Base-by-base conservation (phyloP, 75 land plant genomes). In the Selaginella tamariscina region DNA sequence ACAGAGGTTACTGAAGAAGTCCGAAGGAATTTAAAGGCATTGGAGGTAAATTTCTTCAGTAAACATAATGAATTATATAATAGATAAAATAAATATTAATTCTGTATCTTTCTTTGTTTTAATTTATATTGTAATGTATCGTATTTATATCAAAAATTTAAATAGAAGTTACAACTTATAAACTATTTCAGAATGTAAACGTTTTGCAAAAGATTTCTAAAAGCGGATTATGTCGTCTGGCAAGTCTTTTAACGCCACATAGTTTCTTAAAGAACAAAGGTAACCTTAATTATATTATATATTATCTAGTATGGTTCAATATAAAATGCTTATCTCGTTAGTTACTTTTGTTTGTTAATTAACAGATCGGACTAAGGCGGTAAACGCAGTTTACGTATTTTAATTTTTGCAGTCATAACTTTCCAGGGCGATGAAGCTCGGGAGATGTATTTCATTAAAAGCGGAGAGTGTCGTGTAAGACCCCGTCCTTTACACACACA, bases 401-500 rank as follows among this genome's bases (percentile, higher is more conserved):
- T 5, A 39, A 5, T 39, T 39, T 39, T 39, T 39, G 30, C 70
- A 77, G 79, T 68, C 63, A 68, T 77, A 57, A 24, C 74, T 8
- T 72, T 77, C 55, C 79, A 77, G 71, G 79, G 79, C 28, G 79
- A 77, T 30, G 79, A 77, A 22, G 79, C 79, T 29, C n/a, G 32
- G 56, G 79, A 77, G 70, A 77, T 77, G 79, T 77, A 32, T 65
- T 77, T 77, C 54, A 67, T 77, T 29, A 77, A 68, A 55, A 64
- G 63, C 20, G 79, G 79, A 29, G 79, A 77, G 54, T 77, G 79
- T 29, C 69, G 79, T 27, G 79, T 77, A 72, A 62, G 30, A 59
- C 8, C 49, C 49, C 49, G 49, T 5, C 11, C 11, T 39, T 39
- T 39, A n/a, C n/a, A n/a, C n/a, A n/a, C n/a, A n/a, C n/a, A n/a